Conservation (phyloP, 225 moss, liverwort and hornwort species). For the Polytrichum commune region DNA sequence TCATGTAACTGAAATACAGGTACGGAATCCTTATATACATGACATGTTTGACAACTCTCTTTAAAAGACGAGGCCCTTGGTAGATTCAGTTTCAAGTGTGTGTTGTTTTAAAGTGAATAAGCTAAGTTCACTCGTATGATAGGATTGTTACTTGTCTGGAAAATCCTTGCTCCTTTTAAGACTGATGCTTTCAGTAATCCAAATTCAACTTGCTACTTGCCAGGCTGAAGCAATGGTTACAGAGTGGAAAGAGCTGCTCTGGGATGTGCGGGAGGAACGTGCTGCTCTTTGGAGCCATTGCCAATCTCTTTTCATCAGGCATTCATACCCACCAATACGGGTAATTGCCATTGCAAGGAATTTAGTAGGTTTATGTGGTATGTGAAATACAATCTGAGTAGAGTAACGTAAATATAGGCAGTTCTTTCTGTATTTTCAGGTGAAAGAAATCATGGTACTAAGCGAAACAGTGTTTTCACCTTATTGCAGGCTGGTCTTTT, state of each 20-base stretch:
- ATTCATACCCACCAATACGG: constrained; percentile 77
- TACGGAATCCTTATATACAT: constrained; percentile 13
- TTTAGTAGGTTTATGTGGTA: constrained; percentile 21
- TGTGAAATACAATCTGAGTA: too few species aligned
- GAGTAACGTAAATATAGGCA: too few species aligned
- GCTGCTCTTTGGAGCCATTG: constrained; percentile 95
- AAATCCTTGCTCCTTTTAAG: too few species aligned
- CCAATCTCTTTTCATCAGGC: constrained; percentile 83
- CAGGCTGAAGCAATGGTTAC: constrained; percentile 99
- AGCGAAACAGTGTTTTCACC: constrained; percentile 6
- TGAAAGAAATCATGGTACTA: not conserved
- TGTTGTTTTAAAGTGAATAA: too few species aligned
- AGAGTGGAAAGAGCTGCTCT: constrained; percentile 96
- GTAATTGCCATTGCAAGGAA: too few species aligned
- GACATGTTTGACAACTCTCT: not conserved
- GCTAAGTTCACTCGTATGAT: too few species aligned
- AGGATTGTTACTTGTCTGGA: too few species aligned
- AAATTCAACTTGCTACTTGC: not conserved
- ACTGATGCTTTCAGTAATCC: too few species aligned
- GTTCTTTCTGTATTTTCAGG: too few species aligned
- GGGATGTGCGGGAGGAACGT: constrained; percentile 96
- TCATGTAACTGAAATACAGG: constrained; percentile 94
- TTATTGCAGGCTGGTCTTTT: constrained; percentile 76
- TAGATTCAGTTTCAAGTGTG: too few species aligned
- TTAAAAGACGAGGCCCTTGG: too few species aligned